Evolutionary conservation across 192 early-diverging fungal genomes (phyloP), one percentile per base, ranked within the genome.

Genomic region (Pilaira anomala): DNA sequence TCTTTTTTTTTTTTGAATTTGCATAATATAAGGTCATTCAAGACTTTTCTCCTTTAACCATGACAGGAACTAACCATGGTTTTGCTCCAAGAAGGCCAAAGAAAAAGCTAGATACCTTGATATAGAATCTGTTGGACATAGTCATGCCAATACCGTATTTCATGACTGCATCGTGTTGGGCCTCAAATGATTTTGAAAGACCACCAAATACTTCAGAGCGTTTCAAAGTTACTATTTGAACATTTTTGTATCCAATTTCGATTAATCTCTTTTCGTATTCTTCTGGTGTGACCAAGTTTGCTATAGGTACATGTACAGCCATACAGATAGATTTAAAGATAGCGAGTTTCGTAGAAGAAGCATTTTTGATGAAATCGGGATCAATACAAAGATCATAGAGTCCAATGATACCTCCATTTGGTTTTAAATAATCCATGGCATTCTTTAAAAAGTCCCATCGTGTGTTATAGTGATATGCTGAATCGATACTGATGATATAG

Each of bases 401-500:
- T 0, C 73, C 77, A 1, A 72, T 26, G 7, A 19, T 55, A 2
- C 75, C 76, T 1, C 51, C 49, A 2, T 11, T 29, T 14, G 72
- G 64, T 28, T 24, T 4, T 1, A 76, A 62, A 0, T 69, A 39
- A 3, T 28, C 12, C 9, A 66, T 22, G 18, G 65, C 67, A 11
- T 70, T 55, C 3, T 42, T 51, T 1, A 82, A 28, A 14, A 82
- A 82, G 3, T 52, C 25, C 24, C 67, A 76, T 1, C 78, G 75
- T 1, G 80, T 77, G 26, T 72, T 68, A 58, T 75, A 82, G 25
- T 82, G 80, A 44, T 79, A 79, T 1, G 80, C 80, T 0, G 77
- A 74, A 52, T 82, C 80, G 26, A 82, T 73, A 0, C 73, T 77
- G 25, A 82, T 14, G 8, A 82, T 72, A 64, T 69, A 58, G n/a